Evolutionary conservation across 257 asterid genomes (phyloP), one percentile per base, ranked within the genome.

Genomic region (Euphrasia confusa): DNA sequence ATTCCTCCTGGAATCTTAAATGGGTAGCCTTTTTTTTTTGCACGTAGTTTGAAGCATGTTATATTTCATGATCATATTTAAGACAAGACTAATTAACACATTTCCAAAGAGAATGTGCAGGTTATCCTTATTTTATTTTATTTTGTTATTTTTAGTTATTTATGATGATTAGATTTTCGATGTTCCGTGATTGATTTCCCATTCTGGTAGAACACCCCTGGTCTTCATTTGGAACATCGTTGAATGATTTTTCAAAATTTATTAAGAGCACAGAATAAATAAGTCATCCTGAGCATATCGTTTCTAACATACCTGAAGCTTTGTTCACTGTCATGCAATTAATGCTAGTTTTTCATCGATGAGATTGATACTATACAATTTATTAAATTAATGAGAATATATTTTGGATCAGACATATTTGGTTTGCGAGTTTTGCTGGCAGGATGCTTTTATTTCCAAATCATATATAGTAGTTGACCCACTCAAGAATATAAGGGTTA

Each of bases 401-500:
- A 37, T 37, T 8, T 7, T 37, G 42, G 12, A 37, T 48, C 54
- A 48, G 37, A 58, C 40, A 26, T 47, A 49, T 54, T 27, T 59
- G 6, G 7, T 55, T 55, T 27, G 60, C 13, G 42, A 0, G 39
- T 33, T 33, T 33, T 12, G 40, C 3, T n/a, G 13, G 3, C 40
- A 55, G 60, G 33, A 13, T 14, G 17, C 2, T 48, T 48, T 48
- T 48, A 48, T 17, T 48, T 48, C 10, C 54, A 5, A 24, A 13
- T 5, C 54, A 13, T 48, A 48, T 0, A 37, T 37, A 37, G 42
- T 37, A 37, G 42, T 37, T 11, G 58, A 54, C 17, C 15, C 9
- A 4, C 35, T 53, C 21, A 8, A 33, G 61, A 55, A 18, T 27
- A 12, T 56, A 56, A 56, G 64, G 58, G 71, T 44, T 13, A 14